These are phyloP conservation scores for Omphalotus olearius DNA, from an alignment of 1,284 basidiomycete species.

Conservation along the genomic window DNA sequence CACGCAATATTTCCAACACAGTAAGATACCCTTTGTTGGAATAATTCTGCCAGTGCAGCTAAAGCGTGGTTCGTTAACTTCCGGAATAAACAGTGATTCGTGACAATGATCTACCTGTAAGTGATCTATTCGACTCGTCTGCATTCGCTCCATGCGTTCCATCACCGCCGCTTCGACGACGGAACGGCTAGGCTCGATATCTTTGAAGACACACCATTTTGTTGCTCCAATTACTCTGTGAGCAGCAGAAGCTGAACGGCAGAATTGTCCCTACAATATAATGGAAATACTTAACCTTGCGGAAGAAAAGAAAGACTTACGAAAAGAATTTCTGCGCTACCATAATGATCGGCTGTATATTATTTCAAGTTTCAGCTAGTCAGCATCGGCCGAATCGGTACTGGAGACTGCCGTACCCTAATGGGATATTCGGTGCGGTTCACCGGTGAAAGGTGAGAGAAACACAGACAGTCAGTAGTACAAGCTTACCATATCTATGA, in stretches of 20 bases:
- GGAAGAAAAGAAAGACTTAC: constrained; percentile 35
- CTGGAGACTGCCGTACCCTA: constrained; percentile 2
- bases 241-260: constrained; percentile 36
- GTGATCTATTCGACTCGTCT: constrained; percentile 54
- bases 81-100: not conserved
- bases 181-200: constrained; percentile 45
- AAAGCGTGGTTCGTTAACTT: not conserved
- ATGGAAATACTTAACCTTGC: constrained; percentile 7
- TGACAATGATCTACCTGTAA: constrained; percentile 47
- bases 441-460: not conserved
- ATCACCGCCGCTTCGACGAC: constrained; percentile 62
- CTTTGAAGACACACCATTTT: constrained; percentile 78
- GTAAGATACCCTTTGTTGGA: constrained; percentile 62
- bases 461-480: not conserved
- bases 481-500: constrained; percentile 49
- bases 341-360: constrained; percentile 74
- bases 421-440: not conserved
- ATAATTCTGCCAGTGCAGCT: constrained; percentile 85
- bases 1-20: constrained; percentile 55
- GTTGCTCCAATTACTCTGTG: constrained; percentile 58
- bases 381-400: constrained; percentile 4
- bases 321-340: constrained; percentile 73
- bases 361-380: constrained; percentile 7
- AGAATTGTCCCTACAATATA: constrained; percentile 61
- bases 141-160: constrained; percentile 57